These are phyloP conservation scores for Coemansia guatemalensis DNA, from an alignment of 192 early-diverging fungal genomes.

Conservation along the genomic window DNA sequence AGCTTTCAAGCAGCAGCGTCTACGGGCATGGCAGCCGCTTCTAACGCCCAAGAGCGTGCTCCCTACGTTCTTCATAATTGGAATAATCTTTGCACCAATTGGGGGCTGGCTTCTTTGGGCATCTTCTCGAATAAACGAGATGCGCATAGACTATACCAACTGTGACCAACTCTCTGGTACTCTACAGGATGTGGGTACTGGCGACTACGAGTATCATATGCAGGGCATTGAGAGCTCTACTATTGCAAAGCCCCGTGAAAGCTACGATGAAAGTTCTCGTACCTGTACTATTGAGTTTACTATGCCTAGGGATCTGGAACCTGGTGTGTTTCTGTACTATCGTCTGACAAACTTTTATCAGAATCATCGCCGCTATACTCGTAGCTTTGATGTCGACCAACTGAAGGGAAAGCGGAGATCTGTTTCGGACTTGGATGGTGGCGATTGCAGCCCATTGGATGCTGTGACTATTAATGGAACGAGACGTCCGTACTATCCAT, in stretches of 20 bases:
- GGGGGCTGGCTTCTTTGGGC: conserved; percentile 90
- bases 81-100: conserved; percentile 93
- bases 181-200: conserved; percentile 3
- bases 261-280: conserved; percentile 46
- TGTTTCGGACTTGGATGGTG: conserved; percentile 42
- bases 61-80: conserved; percentile 92
- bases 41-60: conserved; percentile 98
- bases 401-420: conserved; percentile 65
- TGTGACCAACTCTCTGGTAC: conserved; percentile 57
- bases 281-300: conserved; percentile 76
- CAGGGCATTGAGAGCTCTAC: conserved; percentile 30
- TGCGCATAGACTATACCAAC: conserved; percentile 92
- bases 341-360: conserved; percentile 98
- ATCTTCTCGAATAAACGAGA: conserved; percentile 80
- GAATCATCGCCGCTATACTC: conserved; percentile 96
- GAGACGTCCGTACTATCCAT: conserved; percentile 79
- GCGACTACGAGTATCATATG: conserved; percentile 43
- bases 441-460: conserved; percentile 64
- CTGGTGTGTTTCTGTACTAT: conserved; percentile 93
- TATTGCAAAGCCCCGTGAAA: conserved; percentile 47
- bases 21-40: conserved; percentile 99
- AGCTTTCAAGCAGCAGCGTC: conserved; percentile 98
- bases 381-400: conserved; percentile 82
- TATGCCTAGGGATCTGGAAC: conserved; percentile 63
- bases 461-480: conserved; percentile 15